Evolutionary conservation across 1,284 basidiomycete genomes (phyloP).

Genomic region (Marasmius sp.): DNA sequence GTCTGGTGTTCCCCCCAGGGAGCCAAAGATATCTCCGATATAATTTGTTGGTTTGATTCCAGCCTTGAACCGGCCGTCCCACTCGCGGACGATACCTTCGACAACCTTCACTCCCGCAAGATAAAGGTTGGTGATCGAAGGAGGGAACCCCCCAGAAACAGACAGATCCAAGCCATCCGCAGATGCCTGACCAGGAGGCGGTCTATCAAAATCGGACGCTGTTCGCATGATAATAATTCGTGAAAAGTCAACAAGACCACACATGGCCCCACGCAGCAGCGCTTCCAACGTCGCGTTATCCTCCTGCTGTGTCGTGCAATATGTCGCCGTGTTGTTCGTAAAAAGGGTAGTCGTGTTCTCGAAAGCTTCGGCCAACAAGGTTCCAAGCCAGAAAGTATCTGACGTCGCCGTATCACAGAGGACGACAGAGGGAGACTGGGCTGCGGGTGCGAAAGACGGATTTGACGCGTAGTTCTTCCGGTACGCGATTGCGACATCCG

Average conservation of each 20-base stretch:
- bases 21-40: conserved; percentile 31
- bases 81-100: conserved; percentile 27
- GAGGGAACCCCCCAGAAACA: conserved; percentile 18
- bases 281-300: conserved; percentile 34
- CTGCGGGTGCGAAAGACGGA: conserved; percentile 20
- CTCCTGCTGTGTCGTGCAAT: conserved; percentile 45
- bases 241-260: conserved; percentile 40
- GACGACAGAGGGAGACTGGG: conserved; percentile 33
- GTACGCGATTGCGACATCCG: conserved; percentile 28
- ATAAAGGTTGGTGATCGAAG: conserved; percentile 27
- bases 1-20: conserved; percentile 25
- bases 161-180: conserved; percentile 19
- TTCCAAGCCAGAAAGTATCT: conserved; percentile 44
- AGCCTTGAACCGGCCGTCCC: conserved; percentile 23
- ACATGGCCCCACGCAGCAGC: conserved; percentile 38
- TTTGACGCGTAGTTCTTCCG: conserved; percentile 30
- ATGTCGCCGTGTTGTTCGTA: conserved; percentile 35
- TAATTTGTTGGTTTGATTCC: conserved; percentile 30
- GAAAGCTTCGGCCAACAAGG: conserved; percentile 36
- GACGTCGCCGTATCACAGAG: conserved; percentile 39
- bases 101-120: conserved; percentile 30
- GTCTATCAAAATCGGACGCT: conserved; percentile 44
- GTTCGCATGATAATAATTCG: conserved; percentile 46
- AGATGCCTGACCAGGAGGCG: conserved; percentile 26
- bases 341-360: conserved; percentile 39